Base-by-base conservation (phyloP, 768 basidiomycete genomes). In the Russula sp. region DNA sequence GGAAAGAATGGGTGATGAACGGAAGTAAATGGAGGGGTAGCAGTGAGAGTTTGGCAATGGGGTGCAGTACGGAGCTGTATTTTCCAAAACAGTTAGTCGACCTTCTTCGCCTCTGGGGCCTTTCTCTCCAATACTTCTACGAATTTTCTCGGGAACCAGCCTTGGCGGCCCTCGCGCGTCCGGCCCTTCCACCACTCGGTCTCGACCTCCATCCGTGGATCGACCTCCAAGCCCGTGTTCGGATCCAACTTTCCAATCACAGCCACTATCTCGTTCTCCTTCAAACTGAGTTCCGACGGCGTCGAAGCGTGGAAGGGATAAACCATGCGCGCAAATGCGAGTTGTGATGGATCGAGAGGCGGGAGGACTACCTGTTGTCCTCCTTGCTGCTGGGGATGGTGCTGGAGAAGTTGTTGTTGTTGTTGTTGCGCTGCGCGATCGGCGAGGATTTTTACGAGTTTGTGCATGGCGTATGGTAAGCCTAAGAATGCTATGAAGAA, bases 141-240 rank as follows among this genome's bases (percentile, higher is more conserved):
- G 83, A 89, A 95, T 68, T 89, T 93, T 63, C 79, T 83, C 2
- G 95, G 95, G 81, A 98, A 97, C 93, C 94, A 98, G 0, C 95
- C 95, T 69, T 91, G 87, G 69, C 88, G 80, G 0, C 95, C 95
- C 68, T 97, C 94, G 62, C 95, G 80, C 65, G 91, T 94, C 52
- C 95, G 81, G 1, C 95, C 95, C 74, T 86, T 88, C 94, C 94
- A 98, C 95, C 95, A 98, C 62, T 94, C 94, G 5, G 80, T 84
- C 61, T 79, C 73, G 22, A 87, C 77, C 66, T 84, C 82, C 54
- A 82, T 67, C 26, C 88, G 76, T 2, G 87, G 84, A 67, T 90
- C 85, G 5, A 88, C 86, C 63, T 87, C 87, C 62, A 74, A 75
- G 0, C 89, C 89, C 0, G 85, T 88, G 14, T 79, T 74, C 0